phyloP scores from a whole-genome alignment of 441 rosid species.

The Codiaeum variegatum region DNA sequence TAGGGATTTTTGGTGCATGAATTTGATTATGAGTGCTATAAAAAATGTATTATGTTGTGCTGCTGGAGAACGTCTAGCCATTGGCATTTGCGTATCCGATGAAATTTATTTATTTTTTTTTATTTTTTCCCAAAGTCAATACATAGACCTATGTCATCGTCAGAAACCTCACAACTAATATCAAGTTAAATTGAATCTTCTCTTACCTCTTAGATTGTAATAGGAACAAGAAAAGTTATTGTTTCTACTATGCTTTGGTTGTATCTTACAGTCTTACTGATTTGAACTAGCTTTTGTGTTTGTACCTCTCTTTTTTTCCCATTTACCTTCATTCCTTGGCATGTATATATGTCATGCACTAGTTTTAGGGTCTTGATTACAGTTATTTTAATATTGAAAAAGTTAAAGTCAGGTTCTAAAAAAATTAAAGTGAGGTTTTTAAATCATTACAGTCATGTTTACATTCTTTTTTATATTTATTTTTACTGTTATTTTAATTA shows the following conservation, averaged over 20 bases:
- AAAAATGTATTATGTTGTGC: not conserved
- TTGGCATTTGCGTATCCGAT: not conserved
- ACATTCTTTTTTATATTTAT: too few species aligned
- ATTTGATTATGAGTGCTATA: not conserved
- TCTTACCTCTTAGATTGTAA: too few species aligned
- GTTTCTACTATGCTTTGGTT: not conserved
- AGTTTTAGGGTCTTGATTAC: not conserved
- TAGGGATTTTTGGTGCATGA: not conserved
- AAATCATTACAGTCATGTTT: too few species aligned
- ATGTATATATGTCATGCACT: not conserved
- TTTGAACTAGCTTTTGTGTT: not conserved
- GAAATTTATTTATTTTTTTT: not conserved
- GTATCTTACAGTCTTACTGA: not conserved
- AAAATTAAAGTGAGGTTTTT: too few species aligned
- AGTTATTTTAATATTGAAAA: too few species aligned
- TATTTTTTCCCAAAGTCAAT: not conserved
- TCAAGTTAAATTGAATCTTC: too few species aligned
- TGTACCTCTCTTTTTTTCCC: not conserved
- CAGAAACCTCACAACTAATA: not conserved
- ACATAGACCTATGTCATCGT: not conserved
- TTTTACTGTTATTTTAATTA: slow-evolving; percentile 67
- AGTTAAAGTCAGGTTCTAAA: too few species aligned
- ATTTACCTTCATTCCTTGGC: not conserved
- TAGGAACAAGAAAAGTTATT: not conserved
- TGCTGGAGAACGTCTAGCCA: not conserved